phyloP scores from a whole-genome alignment of 2,329 filamentous ascomycete species.

The Rhytidhysteron rufulum region DNA sequence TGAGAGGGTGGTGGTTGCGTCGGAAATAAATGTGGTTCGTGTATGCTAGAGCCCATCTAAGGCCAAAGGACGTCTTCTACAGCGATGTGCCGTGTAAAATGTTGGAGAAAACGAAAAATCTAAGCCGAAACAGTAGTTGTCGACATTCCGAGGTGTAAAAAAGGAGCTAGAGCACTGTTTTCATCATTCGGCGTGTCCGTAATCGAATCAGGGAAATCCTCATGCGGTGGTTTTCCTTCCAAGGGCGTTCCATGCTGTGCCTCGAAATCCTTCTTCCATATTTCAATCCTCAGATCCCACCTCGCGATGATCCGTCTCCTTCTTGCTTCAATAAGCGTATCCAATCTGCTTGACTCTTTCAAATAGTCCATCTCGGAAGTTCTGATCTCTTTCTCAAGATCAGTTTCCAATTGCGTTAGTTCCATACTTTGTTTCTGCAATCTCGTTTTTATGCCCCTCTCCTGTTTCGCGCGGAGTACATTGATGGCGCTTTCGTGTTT shows the following conservation, averaged over 20 bases:
- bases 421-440: slow-evolving; percentile 39
- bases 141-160: slow-evolving; percentile 1
- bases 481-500: slow-evolving; percentile 46
- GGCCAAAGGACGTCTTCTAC: too few species aligned
- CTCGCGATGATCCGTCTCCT: slow-evolving; percentile 27
- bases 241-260: slow-evolving; percentile 20
- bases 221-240: slow-evolving; percentile 20
- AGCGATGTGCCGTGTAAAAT: too few species aligned
- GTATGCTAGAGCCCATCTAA: too few species aligned
- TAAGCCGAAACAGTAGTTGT: too few species aligned
- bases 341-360: slow-evolving; percentile 32
- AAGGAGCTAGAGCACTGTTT: neutral
- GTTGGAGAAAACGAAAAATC: too few species aligned
- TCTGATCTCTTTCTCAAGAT: slow-evolving; percentile 30
- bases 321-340: slow-evolving; percentile 28
- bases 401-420: slow-evolving; percentile 28
- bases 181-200: slow-evolving; percentile 6
- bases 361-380: slow-evolving; percentile 27
- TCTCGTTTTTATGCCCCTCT: slow-evolving; percentile 33
- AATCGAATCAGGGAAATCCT: slow-evolving; percentile 24
- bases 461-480: slow-evolving; percentile 44
- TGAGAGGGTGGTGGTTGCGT: too few species aligned
- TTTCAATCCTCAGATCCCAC: slow-evolving; percentile 40
- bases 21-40: too few species aligned
- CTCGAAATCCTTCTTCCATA: slow-evolving; percentile 35